Evolutionary conservation across 2,329 filamentous ascomycete genomes (phyloP), one percentile per base, ranked within the genome.

Genomic region (Sclerotinia borealis): DNA sequence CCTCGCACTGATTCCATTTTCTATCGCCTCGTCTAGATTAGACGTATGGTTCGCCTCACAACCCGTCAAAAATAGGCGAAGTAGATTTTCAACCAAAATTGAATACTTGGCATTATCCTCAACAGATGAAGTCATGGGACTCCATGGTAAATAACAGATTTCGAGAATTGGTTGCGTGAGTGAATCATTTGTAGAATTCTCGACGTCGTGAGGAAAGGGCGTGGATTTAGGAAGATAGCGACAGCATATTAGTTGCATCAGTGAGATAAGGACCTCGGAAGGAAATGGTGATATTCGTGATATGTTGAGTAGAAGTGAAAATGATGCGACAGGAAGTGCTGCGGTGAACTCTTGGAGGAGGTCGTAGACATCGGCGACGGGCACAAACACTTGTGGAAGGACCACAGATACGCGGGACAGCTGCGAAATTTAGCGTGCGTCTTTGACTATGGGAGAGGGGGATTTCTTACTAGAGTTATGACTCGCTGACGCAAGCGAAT

Each of bases 101-200:
- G 80, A 81, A 15, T 87, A 77, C 67, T 83, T 84, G 6, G 82
- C 80, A 68, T 88, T 87, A 50, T 86, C 84, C 1, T 76, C 74
- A 1, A 77, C 69, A 11, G 74, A 79, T 4, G 73, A 72, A 0
- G 77, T 80, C 34, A 77, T 81, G 1, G 85, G 83, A 1, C 80
- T 72, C 61, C 76, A 83, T 0, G 83, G 83, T 6, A 87, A 76
- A 68, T 80, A 87, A 64, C 79, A 79, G 45, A 71, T 67, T 65
- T 84, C 80, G 25, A 88, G 76, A 19, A 81, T 79, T 0, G 72
- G 55, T 66, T 82, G 79, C 5, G 74, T 80, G 25, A 87, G 73
- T n/a, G 74, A 76, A 31, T 77, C 74, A 11, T 77, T 75, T 4
- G 76, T 59, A 11, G 34, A n/a, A 36, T 48, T 15, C 11, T 45